phyloP scores from a whole-genome alignment of 805 yeast genomes.

The Candida verbasci region DNA sequence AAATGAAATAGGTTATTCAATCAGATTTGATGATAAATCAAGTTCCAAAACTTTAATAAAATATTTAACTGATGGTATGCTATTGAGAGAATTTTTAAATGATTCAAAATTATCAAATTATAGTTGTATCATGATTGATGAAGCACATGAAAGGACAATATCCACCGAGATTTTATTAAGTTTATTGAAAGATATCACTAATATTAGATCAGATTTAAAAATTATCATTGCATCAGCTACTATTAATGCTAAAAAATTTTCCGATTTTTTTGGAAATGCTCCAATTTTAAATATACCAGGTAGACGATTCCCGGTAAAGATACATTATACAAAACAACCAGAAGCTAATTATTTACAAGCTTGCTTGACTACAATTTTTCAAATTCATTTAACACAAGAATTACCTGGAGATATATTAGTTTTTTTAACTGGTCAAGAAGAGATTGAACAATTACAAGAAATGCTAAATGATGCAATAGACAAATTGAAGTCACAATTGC shows the following conservation, averaged over 20 bases:
- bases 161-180: slow-evolving; percentile 86
- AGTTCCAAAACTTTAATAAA: slow-evolving; percentile 65
- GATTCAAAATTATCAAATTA: slow-evolving; percentile 70
- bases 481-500: slow-evolving; percentile 57
- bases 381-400: slow-evolving; percentile 68
- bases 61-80: slow-evolving; percentile 96
- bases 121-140: slow-evolving; percentile 88
- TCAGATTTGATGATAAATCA: slow-evolving; percentile 81
- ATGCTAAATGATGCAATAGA: slow-evolving; percentile 59
- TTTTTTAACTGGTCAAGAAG: slow-evolving; percentile 94
- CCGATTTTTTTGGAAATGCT: slow-evolving; percentile 74
- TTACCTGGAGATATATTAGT: slow-evolving; percentile 82
- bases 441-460: slow-evolving; percentile 80
- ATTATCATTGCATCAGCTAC: slow-evolving; percentile 91
- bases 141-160: slow-evolving; percentile 93
- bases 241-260: slow-evolving; percentile 82
- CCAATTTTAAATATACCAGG: slow-evolving; percentile 92
- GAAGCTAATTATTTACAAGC: slow-evolving; percentile 91
- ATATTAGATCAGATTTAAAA: slow-evolving; percentile 63
- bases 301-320: slow-evolving; percentile 85
- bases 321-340: slow-evolving; percentile 78
- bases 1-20: slow-evolving; percentile 79
- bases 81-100: slow-evolving; percentile 73
- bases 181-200: slow-evolving; percentile 64
- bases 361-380: slow-evolving; percentile 80